Conservation (phyloP, 2,329 filamentous ascomycete genomes). For the Periglandula ipomoeae region DNA sequence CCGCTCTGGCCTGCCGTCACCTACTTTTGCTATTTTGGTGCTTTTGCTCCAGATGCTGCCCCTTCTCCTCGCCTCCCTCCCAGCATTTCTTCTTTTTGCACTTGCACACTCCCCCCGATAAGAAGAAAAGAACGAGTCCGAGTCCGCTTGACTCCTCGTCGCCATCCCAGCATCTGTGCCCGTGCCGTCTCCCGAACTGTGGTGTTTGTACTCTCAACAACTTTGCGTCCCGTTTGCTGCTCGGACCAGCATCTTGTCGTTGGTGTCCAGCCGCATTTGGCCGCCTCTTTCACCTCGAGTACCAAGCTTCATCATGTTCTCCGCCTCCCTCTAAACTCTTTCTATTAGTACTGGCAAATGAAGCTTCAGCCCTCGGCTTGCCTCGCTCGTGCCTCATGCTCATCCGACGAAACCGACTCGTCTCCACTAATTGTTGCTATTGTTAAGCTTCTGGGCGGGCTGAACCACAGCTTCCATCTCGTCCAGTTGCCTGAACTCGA, state of each 20-base stretch:
- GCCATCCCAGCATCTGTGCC: neutral
- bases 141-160: neutral
- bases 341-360: neutral
- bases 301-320: neutral
- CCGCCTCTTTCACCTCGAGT: neutral
- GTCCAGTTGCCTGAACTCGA: neutral
- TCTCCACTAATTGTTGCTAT: constrained; percentile 6
- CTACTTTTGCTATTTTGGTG: neutral
- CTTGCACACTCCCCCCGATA: neutral
- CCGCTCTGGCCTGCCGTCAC: neutral
- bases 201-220: constrained; percentile 4
- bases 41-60: neutral
- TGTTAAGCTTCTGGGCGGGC: neutral
- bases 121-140: neutral
- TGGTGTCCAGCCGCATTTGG: neutral
- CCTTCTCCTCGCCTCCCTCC: neutral
- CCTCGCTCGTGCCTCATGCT: constrained; percentile 3
- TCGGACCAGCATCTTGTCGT: constrained; percentile 1
- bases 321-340: neutral
- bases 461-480: neutral
- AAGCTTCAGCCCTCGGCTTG: neutral
- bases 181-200: constrained; percentile 7
- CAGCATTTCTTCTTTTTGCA: constrained; percentile 2
- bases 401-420: constrained; percentile 8
- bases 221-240: neutral